phyloP scores from a whole-genome alignment of 163 green algal genomes.

The Scenedesmus sp. region DNA sequence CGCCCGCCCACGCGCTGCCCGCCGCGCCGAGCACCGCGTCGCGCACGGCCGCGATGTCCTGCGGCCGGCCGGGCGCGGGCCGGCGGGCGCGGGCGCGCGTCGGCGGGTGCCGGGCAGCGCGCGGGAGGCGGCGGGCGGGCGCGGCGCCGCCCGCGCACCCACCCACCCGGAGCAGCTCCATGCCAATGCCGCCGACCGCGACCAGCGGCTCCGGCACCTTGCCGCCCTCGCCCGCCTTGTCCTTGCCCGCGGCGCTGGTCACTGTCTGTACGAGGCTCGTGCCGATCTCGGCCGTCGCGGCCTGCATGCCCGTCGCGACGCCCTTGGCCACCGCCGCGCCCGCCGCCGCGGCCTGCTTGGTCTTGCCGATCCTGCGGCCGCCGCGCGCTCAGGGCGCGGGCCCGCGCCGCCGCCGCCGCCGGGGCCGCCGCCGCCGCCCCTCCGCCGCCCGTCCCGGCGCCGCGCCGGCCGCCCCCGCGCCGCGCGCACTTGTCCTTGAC shows the following conservation, averaged over 20 bases:
- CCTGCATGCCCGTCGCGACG: slow-evolving; percentile 47
- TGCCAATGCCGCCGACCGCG: slow-evolving; percentile 24
- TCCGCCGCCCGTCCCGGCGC: no score
- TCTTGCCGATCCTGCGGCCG: slow-evolving; percentile 26
- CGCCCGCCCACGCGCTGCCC: slow-evolving; percentile 22
- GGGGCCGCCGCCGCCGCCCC: no score
- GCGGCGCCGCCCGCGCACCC: neutral
- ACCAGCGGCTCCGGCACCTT: slow-evolving; percentile 4
- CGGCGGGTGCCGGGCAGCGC: no score
- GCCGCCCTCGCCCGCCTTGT: neutral
- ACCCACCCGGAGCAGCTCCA: slow-evolving; percentile 43
- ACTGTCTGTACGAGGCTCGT: slow-evolving; percentile 11
- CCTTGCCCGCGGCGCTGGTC: neutral
- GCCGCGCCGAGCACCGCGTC: slow-evolving; percentile 35
- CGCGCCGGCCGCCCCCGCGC: no score
- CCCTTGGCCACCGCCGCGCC: slow-evolving; percentile 38
- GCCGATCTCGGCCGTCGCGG: slow-evolving; percentile 37
- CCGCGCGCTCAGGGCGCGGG: neutral
- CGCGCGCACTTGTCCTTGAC: slow-evolving; percentile 35
- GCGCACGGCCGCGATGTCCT: slow-evolving; percentile 41
- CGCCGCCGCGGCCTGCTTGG: slow-evolving; percentile 43
- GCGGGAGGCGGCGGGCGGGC: no score
- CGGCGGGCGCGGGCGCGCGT: no score
- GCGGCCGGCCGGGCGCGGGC: no score
- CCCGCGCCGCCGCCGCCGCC: no score